These are phyloP conservation scores for Gossypium lobatum DNA, from an alignment of 441 rosid genomes.

Conservation along the genomic window DNA sequence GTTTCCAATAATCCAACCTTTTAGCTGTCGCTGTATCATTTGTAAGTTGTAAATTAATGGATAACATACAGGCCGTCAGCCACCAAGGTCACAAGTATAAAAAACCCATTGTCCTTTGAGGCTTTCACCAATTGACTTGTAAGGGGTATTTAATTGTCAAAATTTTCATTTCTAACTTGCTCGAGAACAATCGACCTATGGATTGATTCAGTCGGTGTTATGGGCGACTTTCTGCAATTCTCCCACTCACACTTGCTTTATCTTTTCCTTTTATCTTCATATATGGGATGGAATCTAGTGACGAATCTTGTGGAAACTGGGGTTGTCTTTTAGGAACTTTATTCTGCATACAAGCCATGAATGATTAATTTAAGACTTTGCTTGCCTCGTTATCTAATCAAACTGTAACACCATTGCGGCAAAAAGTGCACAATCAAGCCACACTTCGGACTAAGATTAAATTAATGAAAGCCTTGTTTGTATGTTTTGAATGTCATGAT, in stretches of 20 bases:
- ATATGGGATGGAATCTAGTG: slow-evolving; percentile 16
- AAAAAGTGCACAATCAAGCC: neutral
- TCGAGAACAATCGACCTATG: slow-evolving; percentile 18
- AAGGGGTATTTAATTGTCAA: slow-evolving; percentile 1
- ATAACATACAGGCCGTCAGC: neutral
- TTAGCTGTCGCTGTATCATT: neutral
- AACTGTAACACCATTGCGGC: neutral
- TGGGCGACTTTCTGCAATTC: slow-evolving; percentile 10
- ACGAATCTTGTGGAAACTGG: slow-evolving; percentile 21
- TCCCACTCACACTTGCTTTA: slow-evolving; percentile 5
- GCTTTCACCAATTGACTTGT: neutral
- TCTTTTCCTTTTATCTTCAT: slow-evolving; percentile 9
- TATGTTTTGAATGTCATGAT: neutral
- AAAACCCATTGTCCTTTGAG: neutral
- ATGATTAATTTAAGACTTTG: neutral
- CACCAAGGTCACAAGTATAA: neutral
- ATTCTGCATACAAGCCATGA: neutral
- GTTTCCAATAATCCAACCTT: neutral
- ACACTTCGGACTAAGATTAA: neutral
- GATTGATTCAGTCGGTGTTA: slow-evolving; percentile 32
- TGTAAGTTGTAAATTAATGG: neutral
- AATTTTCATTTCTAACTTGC: slow-evolving; percentile 16
- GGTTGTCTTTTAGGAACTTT: slow-evolving; percentile 11
- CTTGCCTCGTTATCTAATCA: neutral
- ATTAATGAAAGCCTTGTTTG: neutral